Conservation (phyloP, 768 basidiomycete genomes). For the Suillus cothurnatus region DNA sequence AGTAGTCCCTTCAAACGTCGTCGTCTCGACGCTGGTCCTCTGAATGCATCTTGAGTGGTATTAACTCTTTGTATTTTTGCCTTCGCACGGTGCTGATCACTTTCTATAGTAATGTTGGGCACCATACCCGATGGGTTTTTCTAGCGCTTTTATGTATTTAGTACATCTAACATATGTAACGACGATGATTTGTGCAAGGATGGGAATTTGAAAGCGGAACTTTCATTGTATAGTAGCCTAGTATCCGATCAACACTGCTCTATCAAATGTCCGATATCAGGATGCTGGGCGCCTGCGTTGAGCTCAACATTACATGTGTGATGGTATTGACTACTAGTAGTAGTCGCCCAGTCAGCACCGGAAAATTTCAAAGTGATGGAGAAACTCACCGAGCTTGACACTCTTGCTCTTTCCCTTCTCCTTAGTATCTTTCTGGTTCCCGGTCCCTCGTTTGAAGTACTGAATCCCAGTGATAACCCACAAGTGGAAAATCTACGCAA, state of each 20-base stretch:
- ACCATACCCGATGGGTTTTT: too few relatives aligned
- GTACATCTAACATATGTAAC: not conserved
- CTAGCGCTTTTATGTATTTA: too few relatives aligned
- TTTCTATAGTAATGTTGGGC: too few relatives aligned
- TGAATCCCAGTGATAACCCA: too few relatives aligned
- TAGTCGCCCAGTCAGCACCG: not conserved
- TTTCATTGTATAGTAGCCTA: not conserved
- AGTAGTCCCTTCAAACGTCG: constrained; percentile 4
- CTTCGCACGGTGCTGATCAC: too few relatives aligned
- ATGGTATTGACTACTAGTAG: constrained; percentile 82
- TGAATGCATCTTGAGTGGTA: too few relatives aligned
- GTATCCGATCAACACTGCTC: constrained; percentile 8
- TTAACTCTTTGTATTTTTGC: too few relatives aligned
- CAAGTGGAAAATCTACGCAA: too few relatives aligned
- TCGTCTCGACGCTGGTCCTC: not conserved
- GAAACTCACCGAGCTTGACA: constrained; percentile 46
- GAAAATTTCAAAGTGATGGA: not conserved
- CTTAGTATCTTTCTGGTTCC: constrained; percentile 59
- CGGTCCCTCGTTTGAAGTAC: constrained; percentile 77
- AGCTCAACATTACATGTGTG: constrained; percentile 81
- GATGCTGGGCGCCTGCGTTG: constrained; percentile 87
- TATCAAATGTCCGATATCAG: constrained; percentile 74
- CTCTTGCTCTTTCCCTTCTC: constrained; percentile 37
- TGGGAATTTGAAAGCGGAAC: not conserved
- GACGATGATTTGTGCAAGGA: not conserved